Percentiles rank a stretch among this genome's conserved stretches.
These are phyloP conservation scores for Trichoderma koningii DNA, from an alignment of 2,329 filamentous ascomycete genomes.

Conservation along the genomic window DNA sequence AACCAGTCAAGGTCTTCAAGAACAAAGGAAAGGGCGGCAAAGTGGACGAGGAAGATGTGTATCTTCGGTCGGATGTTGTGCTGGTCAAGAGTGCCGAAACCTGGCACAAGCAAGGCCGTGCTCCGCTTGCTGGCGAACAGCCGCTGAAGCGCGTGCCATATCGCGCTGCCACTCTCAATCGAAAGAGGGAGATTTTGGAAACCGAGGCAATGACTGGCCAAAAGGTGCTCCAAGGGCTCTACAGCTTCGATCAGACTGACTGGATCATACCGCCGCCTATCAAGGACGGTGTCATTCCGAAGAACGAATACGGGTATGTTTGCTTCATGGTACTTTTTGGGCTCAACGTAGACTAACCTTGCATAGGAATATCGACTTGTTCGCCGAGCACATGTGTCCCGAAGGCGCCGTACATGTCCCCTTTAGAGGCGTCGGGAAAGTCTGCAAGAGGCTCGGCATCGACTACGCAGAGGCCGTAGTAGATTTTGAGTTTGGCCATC, in stretches of 20 bases:
- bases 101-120: constrained; percentile 95
- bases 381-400: constrained; percentile 91
- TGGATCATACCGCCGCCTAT: constrained; percentile 94
- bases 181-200: constrained; percentile 87
- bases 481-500: constrained; percentile 93
- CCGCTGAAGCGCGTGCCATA: constrained; percentile 88
- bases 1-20: constrained; percentile 73
- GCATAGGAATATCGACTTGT: constrained; percentile 82
- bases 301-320: constrained; percentile 77
- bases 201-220: constrained; percentile 75
- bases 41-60: constrained; percentile 77
- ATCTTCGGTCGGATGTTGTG: constrained; percentile 74
- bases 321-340: too few relatives aligned
- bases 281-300: constrained; percentile 80
- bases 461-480: constrained; percentile 94
- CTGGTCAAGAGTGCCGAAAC: constrained; percentile 89
- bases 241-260: constrained; percentile 81
- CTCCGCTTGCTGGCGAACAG: constrained; percentile 67
- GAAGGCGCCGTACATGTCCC: constrained; percentile 80
- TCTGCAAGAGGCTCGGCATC: constrained; percentile 81
- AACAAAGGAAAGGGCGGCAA: constrained; percentile 74
- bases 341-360: constrained; percentile 31
- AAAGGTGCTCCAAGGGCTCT: constrained; percentile 85
- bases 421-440: constrained; percentile 70
- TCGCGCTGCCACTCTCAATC: constrained; percentile 83